phyloP scores from a whole-genome alignment of 495 filamentous ascomycete genomes.

The Lophiostoma macrostomum region DNA sequence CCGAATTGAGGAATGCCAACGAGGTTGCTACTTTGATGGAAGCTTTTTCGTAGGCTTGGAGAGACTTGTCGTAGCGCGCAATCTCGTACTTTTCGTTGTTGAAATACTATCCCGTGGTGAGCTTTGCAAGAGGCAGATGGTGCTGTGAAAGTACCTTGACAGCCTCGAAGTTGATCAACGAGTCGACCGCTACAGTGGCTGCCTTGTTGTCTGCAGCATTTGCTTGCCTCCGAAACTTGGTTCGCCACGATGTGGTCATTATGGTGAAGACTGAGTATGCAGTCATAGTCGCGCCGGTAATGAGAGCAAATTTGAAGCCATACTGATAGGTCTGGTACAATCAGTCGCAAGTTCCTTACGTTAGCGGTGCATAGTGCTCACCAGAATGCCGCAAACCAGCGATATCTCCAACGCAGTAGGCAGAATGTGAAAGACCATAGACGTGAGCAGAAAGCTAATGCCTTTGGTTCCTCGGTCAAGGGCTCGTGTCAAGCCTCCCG shows the following conservation, averaged over 20 bases:
- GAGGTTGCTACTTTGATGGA: constrained; percentile 97
- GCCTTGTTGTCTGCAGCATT: constrained; percentile 96
- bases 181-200: constrained; percentile 92
- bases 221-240: constrained; percentile 88
- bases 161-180: constrained; percentile 96
- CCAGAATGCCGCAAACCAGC: constrained; percentile 88
- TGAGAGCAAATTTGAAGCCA: constrained; percentile 83
- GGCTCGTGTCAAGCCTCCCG: constrained; percentile 87
- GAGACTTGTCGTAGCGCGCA: constrained; percentile 80
- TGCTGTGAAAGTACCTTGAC: constrained; percentile 58
- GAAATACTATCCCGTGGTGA: constrained; percentile 61
- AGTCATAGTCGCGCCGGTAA: constrained; percentile 87
- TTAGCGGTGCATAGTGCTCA: constrained; percentile 35
- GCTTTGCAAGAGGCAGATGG: no score
- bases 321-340: constrained; percentile 79
- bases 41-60: constrained; percentile 83
- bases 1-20: constrained; percentile 87
- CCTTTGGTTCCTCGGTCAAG: constrained; percentile 97
- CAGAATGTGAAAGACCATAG: constrained; percentile 97
- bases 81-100: constrained; percentile 97
- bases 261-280: constrained; percentile 95
- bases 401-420: constrained; percentile 91
- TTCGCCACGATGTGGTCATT: constrained; percentile 90
- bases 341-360: neutral
- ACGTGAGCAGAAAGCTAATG: constrained; percentile 92